A percentile compares a stretch with the other conserved stretches of the same genome.
phyloP scores from a whole-genome alignment of 768 basidiomycete genomes.

The Pleurotus pulmonarius region DNA sequence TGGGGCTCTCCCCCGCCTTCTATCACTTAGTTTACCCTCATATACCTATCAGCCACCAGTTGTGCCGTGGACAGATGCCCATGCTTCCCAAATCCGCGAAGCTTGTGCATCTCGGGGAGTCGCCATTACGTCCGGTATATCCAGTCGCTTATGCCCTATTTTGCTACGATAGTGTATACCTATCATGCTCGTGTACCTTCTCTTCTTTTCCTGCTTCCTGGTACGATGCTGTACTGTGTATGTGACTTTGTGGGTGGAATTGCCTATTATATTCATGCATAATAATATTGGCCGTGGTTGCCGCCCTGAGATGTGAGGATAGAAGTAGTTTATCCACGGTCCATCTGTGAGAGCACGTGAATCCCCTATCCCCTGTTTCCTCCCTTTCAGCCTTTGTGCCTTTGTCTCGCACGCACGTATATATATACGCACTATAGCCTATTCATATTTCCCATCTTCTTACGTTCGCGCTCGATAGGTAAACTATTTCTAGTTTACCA shows the following conservation, averaged over 20 bases:
- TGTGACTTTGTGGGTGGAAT: not conserved
- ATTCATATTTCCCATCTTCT: no score
- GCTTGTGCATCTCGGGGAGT: conserved; percentile 15
- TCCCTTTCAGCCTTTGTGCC: no score
- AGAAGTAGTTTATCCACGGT: no score
- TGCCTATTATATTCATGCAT: conserved; percentile 3
- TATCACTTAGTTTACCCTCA: conserved; percentile 30
- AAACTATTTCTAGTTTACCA: no score
- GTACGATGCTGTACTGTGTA: not conserved
- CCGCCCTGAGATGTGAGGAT: not conserved
- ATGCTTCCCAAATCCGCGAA: conserved; percentile 12
- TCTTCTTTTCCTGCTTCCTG: no score
- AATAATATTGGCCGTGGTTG: not conserved
- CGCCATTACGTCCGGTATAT: conserved; percentile 4
- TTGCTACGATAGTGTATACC: not conserved
- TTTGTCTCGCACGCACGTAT: no score
- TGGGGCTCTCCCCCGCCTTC: conserved; percentile 29
- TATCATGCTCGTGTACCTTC: no score
- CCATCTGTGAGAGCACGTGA: no score
- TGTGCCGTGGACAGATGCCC: conserved; percentile 11
- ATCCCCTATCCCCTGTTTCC: no score
- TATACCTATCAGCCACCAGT: conserved; percentile 36
- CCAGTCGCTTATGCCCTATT: not conserved
- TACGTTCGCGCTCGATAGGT: no score
- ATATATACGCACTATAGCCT: no score